Evolutionary conservation across 2,329 filamentous ascomycete species (phyloP).

Genomic region (Coleophoma cylindrospora): DNA sequence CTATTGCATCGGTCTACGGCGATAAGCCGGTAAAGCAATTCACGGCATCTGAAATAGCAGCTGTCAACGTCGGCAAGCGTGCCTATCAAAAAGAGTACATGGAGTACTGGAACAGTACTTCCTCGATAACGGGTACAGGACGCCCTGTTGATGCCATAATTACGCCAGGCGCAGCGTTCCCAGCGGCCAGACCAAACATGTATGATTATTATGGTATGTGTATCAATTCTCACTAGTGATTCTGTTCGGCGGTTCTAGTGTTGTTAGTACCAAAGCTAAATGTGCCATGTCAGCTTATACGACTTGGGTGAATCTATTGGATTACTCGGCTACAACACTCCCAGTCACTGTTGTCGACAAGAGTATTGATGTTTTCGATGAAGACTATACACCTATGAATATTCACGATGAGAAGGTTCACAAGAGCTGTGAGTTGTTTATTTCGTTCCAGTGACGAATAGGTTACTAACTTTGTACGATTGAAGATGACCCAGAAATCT

Average conservation of each 20-base stretch:
- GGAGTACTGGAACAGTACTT: slow-evolving; percentile 38
- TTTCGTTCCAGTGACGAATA: no score
- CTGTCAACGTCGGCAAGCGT: slow-evolving; percentile 44
- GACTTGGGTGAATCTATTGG: slow-evolving; percentile 44
- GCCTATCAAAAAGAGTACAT: slow-evolving; percentile 53
- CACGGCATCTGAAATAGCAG: slow-evolving; percentile 23
- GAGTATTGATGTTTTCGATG: slow-evolving; percentile 36
- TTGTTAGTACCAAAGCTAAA: not conserved
- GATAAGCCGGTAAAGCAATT: slow-evolving; percentile 25
- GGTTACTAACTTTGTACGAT: slow-evolving; percentile 1
- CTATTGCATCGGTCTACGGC: slow-evolving; percentile 13
- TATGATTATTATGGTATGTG: slow-evolving; percentile 41
- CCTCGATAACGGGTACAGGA: slow-evolving; percentile 13
- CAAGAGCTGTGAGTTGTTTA: slow-evolving; percentile 36
- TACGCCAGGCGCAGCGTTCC: slow-evolving; percentile 42
- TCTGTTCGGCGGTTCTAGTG: no score
- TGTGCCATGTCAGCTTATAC: slow-evolving; percentile 18
- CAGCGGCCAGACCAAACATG: slow-evolving; percentile 40
- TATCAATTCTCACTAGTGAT: not conserved
- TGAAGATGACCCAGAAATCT: slow-evolving; percentile 41
- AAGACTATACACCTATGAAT: slow-evolving; percentile 30
- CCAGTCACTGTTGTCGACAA: slow-evolving; percentile 51
- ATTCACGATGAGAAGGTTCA: slow-evolving; percentile 35
- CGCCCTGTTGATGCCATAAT: slow-evolving; percentile 51
- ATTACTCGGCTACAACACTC: slow-evolving; percentile 49